phyloP scores from a whole-genome alignment of 2,329 filamentous ascomycete genomes.

The Periconia macrospinosa region DNA sequence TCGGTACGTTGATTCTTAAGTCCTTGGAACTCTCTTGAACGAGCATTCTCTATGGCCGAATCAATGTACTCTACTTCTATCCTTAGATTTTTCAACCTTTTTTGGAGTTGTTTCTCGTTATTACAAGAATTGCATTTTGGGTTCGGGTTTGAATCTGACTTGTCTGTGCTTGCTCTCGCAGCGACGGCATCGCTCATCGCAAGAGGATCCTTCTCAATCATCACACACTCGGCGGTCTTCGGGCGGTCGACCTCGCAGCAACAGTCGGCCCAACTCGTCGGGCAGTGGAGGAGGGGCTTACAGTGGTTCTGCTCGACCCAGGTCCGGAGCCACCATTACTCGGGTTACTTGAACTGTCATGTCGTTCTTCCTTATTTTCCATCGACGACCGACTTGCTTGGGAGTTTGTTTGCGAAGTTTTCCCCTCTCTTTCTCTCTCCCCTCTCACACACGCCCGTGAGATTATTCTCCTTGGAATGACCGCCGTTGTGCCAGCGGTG shows the following conservation, averaged over 20 bases:
- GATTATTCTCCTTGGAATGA: neutral
- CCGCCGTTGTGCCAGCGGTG: conserved; percentile 16
- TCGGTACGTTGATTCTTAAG: conserved; percentile 50
- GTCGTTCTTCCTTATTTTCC: conserved; percentile 11
- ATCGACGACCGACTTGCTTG: neutral
- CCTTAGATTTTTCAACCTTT: conserved; percentile 32
- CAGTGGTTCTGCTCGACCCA: conserved; percentile 29
- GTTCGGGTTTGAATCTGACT: conserved; percentile 43
- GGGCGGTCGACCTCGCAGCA: conserved; percentile 42
- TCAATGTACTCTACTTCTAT: conserved; percentile 47
- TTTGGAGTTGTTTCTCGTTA: conserved; percentile 21
- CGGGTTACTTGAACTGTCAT: conserved; percentile 23
- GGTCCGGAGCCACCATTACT: conserved; percentile 34
- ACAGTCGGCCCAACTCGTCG: conserved; percentile 41
- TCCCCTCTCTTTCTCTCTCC: too few relatives aligned
- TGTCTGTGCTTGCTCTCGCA: conserved; percentile 41
- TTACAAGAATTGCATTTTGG: conserved; percentile 33
- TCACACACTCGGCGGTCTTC: conserved; percentile 35
- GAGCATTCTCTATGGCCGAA: conserved; percentile 43
- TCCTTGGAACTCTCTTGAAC: conserved; percentile 40
- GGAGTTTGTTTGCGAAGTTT: neutral
- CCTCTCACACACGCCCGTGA: neutral
- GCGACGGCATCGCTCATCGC: conserved; percentile 41
- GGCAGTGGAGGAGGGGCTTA: conserved; percentile 22
- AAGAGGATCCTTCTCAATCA: conserved; percentile 35